Base-by-base conservation (phyloP, 257 asterid genomes). In the Mitragyna speciosa region DNA sequence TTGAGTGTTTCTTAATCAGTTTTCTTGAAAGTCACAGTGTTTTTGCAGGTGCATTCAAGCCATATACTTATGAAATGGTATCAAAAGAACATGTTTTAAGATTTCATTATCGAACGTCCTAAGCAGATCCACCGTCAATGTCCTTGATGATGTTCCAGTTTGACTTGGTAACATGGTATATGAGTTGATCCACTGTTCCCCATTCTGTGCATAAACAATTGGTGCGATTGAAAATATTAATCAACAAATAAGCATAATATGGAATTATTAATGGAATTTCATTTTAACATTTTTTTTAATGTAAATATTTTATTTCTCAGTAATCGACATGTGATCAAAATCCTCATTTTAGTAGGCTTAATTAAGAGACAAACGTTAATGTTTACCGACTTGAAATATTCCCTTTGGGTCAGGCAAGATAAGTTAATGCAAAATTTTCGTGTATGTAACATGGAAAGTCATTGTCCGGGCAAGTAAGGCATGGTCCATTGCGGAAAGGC, bases 1-100 rank as follows among this genome's bases (percentile, higher is more conserved):
- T 85, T 75, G 85, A 87, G 73, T 82, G 75, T 83, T 87, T 83
- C 76, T 74, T 73, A 17, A 51, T 19, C 33, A 45, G 11, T 70
- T 28, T n/a, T 70, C 28, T 70, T 70, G 12, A 70, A 70, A 9
- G 39, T 70, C 52, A 70, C 12, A 9, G 58, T 70, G 75, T 70
- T 70, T 70, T n/a, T n/a, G n/a, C n/a, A n/a, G n/a, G n/a, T 45
- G 26, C 48, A 47, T 16, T 33, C 48, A 15, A 67, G 5, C 48
- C 48, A 67, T 67, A 20, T 8, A 33, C 47, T 67, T 66, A 63
- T 31, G 17, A 36, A 7, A 39, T 8, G 12, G 24, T 41, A 24
- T 70, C 33, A 22, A 70, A n/a, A n/a, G 3, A 24, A 14, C 51
- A 43, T 70, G 36, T 45, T 45, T 12, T 24, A 70, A 70, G 36